Evolutionary conservation across 2,329 filamentous ascomycete species (phyloP).

Genomic region (Neodidymelliopsis sp.): DNA sequence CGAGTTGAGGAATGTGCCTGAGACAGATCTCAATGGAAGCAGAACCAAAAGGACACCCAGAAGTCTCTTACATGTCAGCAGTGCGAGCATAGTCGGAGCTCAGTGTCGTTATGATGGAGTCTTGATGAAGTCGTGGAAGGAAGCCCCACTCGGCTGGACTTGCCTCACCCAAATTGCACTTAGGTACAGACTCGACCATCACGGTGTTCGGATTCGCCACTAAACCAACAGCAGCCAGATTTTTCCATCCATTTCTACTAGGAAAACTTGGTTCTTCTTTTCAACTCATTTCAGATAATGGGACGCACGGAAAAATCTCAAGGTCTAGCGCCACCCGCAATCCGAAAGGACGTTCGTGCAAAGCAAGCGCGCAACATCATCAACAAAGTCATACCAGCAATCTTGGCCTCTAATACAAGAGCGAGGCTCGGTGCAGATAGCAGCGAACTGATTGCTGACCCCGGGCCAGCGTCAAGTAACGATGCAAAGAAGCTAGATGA

Average conservation of each 20-base stretch:
- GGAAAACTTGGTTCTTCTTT: not conserved
- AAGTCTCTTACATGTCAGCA: no score
- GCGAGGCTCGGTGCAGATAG: constrained; percentile 63
- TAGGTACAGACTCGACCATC: not conserved
- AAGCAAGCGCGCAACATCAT: constrained; percentile 65
- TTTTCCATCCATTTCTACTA: not conserved
- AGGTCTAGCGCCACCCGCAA: constrained; percentile 46
- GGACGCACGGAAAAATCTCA: constrained; percentile 48
- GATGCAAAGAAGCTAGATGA: not conserved
- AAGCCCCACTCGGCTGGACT: not conserved
- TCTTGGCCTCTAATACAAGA: constrained; percentile 62
- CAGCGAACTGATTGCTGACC: constrained; percentile 59
- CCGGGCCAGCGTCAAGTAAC: constrained; percentile 25
- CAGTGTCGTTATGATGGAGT: no score
- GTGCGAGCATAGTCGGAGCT: no score
- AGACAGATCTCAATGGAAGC: no score
- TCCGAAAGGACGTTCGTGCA: constrained; percentile 53
- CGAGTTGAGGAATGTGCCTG: no score
- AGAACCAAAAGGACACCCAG: no score
- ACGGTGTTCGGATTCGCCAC: constrained; percentile 2
- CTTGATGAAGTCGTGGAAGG: no score
- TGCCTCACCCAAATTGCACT: not conserved
- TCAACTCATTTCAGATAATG: constrained; percentile 29
- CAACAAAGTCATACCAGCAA: constrained; percentile 65
- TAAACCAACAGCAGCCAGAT: not conserved